These are phyloP conservation scores for Stachybotrys chlorohalonatus DNA, from an alignment of 2,329 filamentous ascomycete genomes.

Conservation along the genomic window DNA sequence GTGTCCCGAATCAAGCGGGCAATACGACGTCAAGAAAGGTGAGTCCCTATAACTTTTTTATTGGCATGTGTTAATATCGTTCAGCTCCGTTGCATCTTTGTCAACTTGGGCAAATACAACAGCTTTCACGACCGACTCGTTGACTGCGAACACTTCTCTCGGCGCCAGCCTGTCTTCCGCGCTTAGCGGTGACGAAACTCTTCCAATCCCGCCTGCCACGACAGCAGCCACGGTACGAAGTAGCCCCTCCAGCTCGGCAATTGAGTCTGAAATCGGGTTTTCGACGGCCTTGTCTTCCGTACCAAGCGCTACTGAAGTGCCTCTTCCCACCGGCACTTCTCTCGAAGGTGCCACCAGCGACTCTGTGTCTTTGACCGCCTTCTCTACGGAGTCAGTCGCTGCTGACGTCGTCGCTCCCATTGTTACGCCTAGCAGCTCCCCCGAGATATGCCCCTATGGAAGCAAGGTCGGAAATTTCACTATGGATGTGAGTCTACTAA, in stretches of 20 bases:
- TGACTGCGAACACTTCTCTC: slow-evolving; percentile 11
- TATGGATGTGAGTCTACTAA: slow-evolving; percentile 22
- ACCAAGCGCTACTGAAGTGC: no score
- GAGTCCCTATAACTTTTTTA: slow-evolving; percentile 2
- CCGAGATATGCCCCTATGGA: slow-evolving; percentile 14
- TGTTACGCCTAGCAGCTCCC: neutral
- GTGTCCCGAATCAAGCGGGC: neutral
- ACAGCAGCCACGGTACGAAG: slow-evolving; percentile 1
- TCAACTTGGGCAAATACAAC: slow-evolving; percentile 22
- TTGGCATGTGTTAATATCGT: neutral
- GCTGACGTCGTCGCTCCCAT: slow-evolving; percentile 8
- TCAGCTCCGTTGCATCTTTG: slow-evolving; percentile 8
- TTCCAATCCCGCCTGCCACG: slow-evolving; percentile 3
- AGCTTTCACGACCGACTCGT: slow-evolving; percentile 6
- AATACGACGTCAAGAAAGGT: slow-evolving; percentile 16
- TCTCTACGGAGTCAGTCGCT: neutral
- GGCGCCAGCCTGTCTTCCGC: slow-evolving; percentile 20
- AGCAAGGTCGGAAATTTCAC: slow-evolving; percentile 27
- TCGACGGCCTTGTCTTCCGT: no score
- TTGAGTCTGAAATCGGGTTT: no score
- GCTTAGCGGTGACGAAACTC: slow-evolving; percentile 1
- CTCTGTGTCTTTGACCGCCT: slow-evolving; percentile 1
- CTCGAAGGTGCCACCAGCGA: no score
- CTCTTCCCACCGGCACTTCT: no score
- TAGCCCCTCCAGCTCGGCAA: no score